Percentiles rank a stretch among this genome's conserved stretches.
Evolutionary conservation across 176 grass and related monocot species (phyloP).

Genomic region (Oryza coarctata): DNA sequence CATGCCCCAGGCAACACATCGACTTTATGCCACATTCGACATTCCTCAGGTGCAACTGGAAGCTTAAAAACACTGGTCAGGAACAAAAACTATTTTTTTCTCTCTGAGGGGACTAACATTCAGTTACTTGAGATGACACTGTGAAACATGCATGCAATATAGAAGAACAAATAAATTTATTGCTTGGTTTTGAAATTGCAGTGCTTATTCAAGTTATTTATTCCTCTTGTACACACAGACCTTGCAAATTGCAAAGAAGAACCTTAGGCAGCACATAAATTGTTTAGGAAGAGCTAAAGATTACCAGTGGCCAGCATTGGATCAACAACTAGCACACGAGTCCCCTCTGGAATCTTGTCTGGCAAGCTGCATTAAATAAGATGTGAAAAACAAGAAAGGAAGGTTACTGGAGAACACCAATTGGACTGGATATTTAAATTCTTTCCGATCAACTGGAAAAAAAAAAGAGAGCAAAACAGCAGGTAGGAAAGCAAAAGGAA

Average conservation of each 20-base stretch:
- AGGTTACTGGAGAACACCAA: no score
- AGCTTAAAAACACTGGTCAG: conserved; percentile 1
- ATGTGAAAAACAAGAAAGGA: no score
- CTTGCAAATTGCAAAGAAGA: background rate
- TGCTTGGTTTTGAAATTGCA: background rate
- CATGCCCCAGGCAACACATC: background rate
- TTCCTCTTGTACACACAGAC: background rate
- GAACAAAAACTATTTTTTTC: background rate
- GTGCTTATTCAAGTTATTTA: background rate
- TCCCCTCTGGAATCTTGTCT: conserved; percentile 74
- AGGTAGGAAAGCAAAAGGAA: background rate
- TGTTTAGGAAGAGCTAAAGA: conserved; percentile 23
- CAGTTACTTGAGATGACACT: conserved; percentile 22
- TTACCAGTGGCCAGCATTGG: conserved; percentile 96
- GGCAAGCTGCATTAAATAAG: conserved; percentile 83
- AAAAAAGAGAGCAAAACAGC: conserved; percentile 19
- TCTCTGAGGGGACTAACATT: background rate
- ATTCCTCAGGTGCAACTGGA: conserved; percentile 5
- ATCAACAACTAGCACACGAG: conserved; percentile 82
- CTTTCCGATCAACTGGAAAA: background rate
- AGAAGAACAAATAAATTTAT: background rate
- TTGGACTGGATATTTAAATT: background rate
- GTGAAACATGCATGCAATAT: background rate
- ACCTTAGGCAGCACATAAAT: background rate
- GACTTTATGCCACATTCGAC: background rate